Base-by-base conservation (phyloP, 495 filamentous ascomycete genomes). In the Lophiostoma macrostomum region DNA sequence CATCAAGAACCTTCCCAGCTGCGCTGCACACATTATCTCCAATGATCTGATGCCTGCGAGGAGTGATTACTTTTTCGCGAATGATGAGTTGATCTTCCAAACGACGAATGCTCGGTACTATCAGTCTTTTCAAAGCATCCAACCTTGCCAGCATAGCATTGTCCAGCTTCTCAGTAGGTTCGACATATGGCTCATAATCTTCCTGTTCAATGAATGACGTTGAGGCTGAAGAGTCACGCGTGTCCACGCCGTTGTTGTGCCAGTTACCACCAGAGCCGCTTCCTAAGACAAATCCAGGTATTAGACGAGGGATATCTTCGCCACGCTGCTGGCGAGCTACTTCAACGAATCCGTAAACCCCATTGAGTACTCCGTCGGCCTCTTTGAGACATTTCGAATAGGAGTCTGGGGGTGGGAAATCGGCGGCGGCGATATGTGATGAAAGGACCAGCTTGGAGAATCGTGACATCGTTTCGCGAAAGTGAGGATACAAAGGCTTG, bases 381-480 rank as follows among this genome's bases (percentile, higher is more conserved):
- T 98, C 94, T 64, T 90, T 86, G 59, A 97, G 71, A 64, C 93
- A 98, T 65, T 98, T 98, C 38, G 90, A 79, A 51, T 88, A 84
- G 1, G 91, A 94, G 66, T 98, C 93, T 29, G 77, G 73, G 31
- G 81, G 74, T 18, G 90, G 89, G 81, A 87, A 96, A 68, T 97
- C 93, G 24, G 91, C 86, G 19, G 91, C 88, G 29, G 93, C 93
- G 64, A 97, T 95, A 67, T 97, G 93, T n/a, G 93, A 96, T 18
- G 91, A 97, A 28, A 98, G 80, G 19, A 98, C 94, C 30, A 98
- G 76, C 69, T 97, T 98, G 30, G 94, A 97, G 71, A 97, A 97
- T 60, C 93, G 88, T 4, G 93, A 97, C 93, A 98, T 98, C 86
- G 96, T 96, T 65, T 96, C 94, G 42, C 94, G 81, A 70, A 96